Evolutionary conservation across 177 flowering plant species (phyloP).

Genomic region (Vitis hybrid): DNA sequence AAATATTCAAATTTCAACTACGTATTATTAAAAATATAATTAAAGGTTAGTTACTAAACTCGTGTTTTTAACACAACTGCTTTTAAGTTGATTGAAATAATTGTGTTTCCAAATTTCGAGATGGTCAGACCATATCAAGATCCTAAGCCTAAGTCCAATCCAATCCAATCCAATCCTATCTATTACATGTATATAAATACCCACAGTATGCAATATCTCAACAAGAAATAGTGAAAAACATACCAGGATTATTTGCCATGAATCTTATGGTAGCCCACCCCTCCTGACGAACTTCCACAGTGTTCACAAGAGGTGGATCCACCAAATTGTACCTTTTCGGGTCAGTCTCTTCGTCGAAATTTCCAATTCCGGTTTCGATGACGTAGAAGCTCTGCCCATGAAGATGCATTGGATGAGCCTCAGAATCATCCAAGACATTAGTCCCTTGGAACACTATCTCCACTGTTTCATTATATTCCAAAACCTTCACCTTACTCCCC

Average conservation of each 20-base stretch:
- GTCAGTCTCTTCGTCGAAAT: neutral
- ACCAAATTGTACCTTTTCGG: neutral
- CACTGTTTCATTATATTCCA: slow-evolving; percentile 24
- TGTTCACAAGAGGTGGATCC: neutral
- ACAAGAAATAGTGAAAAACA: neutral
- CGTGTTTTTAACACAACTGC: too few species aligned
- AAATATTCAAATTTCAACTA: too few species aligned
- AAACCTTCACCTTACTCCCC: slow-evolving; percentile 15
- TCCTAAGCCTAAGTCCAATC: too few species aligned
- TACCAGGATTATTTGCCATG: slow-evolving; percentile 1
- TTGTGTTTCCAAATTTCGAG: too few species aligned
- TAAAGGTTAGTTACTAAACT: too few species aligned
- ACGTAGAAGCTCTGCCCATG: neutral
- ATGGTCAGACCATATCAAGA: too few species aligned
- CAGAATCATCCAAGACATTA: neutral
- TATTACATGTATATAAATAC: too few species aligned
- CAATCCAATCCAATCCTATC: too few species aligned
- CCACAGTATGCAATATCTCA: too few species aligned
- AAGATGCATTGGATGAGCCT: slow-evolving; percentile 1
- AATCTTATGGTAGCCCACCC: neutral
- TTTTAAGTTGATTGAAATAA: too few species aligned
- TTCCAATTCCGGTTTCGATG: neutral
- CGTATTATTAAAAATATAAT: too few species aligned
- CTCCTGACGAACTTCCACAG: neutral
- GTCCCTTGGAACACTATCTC: neutral